Conservation (phyloP, 2,329 filamentous ascomycete species). For the Phaeosphaeria sp. region DNA sequence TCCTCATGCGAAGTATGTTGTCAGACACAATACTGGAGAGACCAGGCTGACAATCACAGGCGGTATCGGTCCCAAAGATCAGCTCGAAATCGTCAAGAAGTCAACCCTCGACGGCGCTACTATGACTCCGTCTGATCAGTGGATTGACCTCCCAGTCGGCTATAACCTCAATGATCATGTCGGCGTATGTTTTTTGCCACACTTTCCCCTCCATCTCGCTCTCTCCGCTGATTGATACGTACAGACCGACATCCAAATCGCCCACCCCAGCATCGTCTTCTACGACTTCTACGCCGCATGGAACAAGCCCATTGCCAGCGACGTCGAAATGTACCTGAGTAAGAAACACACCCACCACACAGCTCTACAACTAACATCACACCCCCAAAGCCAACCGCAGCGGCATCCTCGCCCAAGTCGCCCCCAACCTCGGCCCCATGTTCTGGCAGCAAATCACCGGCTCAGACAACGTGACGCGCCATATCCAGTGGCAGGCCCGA, state of each 20-base stretch:
- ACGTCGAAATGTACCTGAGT: constrained; percentile 48
- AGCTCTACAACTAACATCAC: constrained; percentile 4
- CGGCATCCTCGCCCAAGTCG: constrained; percentile 67
- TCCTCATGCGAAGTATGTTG: constrained; percentile 64
- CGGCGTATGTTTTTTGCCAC: constrained; percentile 43
- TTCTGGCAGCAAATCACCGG: constrained; percentile 63
- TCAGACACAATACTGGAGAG: constrained; percentile 2
- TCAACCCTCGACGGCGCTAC: constrained; percentile 48
- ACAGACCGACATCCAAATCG: constrained; percentile 57
- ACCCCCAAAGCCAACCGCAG: constrained; percentile 47
- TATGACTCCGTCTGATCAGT: constrained; percentile 50
- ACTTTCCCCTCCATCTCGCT: neutral
- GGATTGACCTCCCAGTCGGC: constrained; percentile 57
- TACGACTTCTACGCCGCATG: constrained; percentile 70
- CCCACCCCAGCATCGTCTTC: constrained; percentile 57
- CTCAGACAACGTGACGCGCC: constrained; percentile 64
- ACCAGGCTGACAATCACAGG: constrained; percentile 7
- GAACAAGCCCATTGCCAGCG: constrained; percentile 46
- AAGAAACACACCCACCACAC: too few species aligned
- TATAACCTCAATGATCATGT: constrained; percentile 57
- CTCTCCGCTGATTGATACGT: neutral
- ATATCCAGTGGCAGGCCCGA: constrained; percentile 69
- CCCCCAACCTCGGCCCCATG: constrained; percentile 67
- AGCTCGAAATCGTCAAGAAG: constrained; percentile 50
- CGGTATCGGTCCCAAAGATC: constrained; percentile 67